Evolutionary conservation across 2,329 filamentous ascomycete species (phyloP), one percentile per base, ranked within the genome.

Genomic region (Stagonosporopsis rhizophila): DNA sequence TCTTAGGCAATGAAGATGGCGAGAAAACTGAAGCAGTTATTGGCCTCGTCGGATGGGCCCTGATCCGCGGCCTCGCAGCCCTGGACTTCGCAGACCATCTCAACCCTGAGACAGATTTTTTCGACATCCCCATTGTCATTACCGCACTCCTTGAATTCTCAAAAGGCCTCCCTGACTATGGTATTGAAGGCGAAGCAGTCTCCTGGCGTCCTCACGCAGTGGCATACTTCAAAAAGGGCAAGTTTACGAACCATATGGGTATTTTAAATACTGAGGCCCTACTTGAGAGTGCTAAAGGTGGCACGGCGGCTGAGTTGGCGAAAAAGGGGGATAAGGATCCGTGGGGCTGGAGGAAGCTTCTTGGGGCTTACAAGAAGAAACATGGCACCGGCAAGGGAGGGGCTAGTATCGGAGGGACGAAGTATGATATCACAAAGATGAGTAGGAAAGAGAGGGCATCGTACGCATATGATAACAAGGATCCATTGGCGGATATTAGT

Each of bases 401-500:
- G 50, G 17, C 15, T 19, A 20, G 19, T 12, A 44, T 65, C 30
- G 62, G 58, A 9, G 52, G 55, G 4, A 49, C 41, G 4, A 52
- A 53, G 7, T 64, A 54, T 40, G 54, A 64, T 45, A 61, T 67
- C 25, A 59, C 57, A 6, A 59, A 56, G 37, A 56, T 61, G 56
- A 44, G 44, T 3, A 50, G 59, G 49, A 57, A 58, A 44, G 27
- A 61, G 37, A 58, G 62, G 30, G 55, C 55, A 5, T 27, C 41
- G 3, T 27, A 62, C 37, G 40, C 51, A 6, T 61, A 56, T 41
- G 54, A 63, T 25, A 28, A 40, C 8, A 53, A 42, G 25, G 56
- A 62, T 38, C 60, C 60, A 22, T 27, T 63, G 5, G 44, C 45
- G 7, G 50, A 58, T 23, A n/a, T 59, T 12, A 50, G 52, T 20